Evolutionary conservation across 768 basidiomycete species (phyloP).

Genomic region (Hypholoma fasciculare): DNA sequence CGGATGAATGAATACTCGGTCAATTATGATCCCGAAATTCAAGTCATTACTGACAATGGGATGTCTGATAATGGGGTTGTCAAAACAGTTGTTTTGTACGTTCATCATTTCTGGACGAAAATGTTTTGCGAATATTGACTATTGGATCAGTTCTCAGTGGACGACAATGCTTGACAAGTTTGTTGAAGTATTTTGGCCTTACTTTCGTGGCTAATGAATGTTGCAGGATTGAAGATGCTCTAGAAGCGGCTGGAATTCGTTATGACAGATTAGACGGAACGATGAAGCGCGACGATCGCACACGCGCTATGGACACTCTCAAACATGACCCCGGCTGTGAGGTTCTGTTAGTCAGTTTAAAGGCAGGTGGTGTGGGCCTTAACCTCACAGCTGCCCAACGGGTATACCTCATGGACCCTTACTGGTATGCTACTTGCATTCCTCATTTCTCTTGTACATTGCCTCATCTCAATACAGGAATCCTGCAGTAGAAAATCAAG

Average conservation of each 20-base stretch:
- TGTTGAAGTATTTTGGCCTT: constrained; percentile 18
- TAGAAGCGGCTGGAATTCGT: constrained; percentile 78
- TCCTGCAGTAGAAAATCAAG: constrained; percentile 96
- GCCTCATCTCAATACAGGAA: constrained; percentile 59
- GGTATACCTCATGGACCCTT: constrained; percentile 96
- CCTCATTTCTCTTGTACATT: background rate
- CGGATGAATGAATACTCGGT: constrained; percentile 80
- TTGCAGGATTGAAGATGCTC: constrained; percentile 81
- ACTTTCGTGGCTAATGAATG: constrained; percentile 12
- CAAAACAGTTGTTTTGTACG: constrained; percentile 97
- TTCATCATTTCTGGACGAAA: constrained; percentile 17
- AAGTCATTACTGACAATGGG: constrained; percentile 77
- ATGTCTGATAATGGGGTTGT: constrained; percentile 64
- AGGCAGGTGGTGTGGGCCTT: constrained; percentile 96
- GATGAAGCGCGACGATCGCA: constrained; percentile 96
- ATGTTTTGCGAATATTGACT: constrained; percentile 14
- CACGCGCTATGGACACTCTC: constrained; percentile 87
- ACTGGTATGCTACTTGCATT: constrained; percentile 58
- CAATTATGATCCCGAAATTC: constrained; percentile 87
- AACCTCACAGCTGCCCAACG: constrained; percentile 94
- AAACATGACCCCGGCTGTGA: constrained; percentile 90
- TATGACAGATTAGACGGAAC: constrained; percentile 95
- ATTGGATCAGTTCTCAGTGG: constrained; percentile 78
- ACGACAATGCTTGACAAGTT: constrained; percentile 92
- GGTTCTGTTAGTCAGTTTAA: constrained; percentile 92